These are phyloP conservation scores for Pistacia atlantica DNA, from an alignment of 345 rosid genomes.

Conservation along the genomic window DNA sequence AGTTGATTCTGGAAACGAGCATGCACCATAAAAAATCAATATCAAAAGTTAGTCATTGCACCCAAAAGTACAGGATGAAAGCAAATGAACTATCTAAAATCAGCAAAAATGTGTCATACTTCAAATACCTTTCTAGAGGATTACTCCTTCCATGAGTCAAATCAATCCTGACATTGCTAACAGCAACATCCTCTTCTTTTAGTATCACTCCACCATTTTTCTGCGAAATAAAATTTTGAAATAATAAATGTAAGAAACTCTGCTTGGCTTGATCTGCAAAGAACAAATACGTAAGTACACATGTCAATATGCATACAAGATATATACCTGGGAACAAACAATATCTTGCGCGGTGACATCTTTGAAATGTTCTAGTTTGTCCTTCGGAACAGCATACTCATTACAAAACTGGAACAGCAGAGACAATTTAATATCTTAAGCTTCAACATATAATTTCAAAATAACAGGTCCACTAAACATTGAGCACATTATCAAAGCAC, in stretches of 20 bases:
- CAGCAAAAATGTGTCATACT: conserved; percentile 9
- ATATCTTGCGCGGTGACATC: conserved; percentile 83
- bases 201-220: conserved; percentile 59
- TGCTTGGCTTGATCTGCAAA: not conserved
- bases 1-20: conserved; percentile 69
- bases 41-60: conserved; percentile 7
- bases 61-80: not conserved
- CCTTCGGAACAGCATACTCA: conserved; percentile 92
- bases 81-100: conserved; percentile 13
- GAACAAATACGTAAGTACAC: not conserved
- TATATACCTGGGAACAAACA: conserved; percentile 82
- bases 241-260: conserved; percentile 1
- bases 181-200: conserved; percentile 77
- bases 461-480: conserved; percentile 4
- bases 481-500: not conserved
- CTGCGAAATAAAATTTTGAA: conserved; percentile 36
- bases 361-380: conserved; percentile 75
- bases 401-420: conserved; percentile 78
- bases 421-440: conserved; percentile 5
- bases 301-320: not conserved
- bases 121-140: conserved; percentile 81
- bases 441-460: not conserved
- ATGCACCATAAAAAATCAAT: conserved; percentile 10
- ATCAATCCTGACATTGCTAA: conserved; percentile 86
- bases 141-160: conserved; percentile 83